Evolutionary conservation across 306 rosid species (phyloP), one percentile per base, ranked within the genome.

Genomic region (Astragalus membranaceus): DNA sequence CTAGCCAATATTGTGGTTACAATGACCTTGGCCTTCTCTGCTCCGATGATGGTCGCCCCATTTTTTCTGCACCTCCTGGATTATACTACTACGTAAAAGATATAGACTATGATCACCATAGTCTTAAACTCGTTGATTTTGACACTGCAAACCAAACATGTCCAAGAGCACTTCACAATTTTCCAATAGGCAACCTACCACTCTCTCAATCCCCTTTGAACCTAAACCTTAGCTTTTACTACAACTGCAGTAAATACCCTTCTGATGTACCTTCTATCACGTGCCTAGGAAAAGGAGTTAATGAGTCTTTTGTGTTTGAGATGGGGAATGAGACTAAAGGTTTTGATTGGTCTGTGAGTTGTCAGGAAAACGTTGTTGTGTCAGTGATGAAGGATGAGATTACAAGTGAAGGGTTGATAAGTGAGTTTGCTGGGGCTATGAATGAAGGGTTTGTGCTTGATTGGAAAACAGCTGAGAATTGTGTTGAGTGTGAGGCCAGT

Each of bases 1-100:
- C 85, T 23, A 72, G 59, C 1, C 79, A 81, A 53, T 67, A 44
- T 12, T 81, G 85, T 8, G 85, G 85, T 3, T 82, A 82, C 63
- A 8, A 0, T 10, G 85, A 64, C 4, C 23, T 82, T 14, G 78
- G 75, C 11, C 63, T 78, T 10, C 0, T 8, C 4, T 82, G 85
- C 17, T 1, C 1, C 1, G 13, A 14, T 8, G 3, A 20, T 5
- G 68, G n/a, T 44, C 0, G 0, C 70, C 11, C 75, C n/a, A 59
- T 57, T 33, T 57, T 74, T 20, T 4, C 57, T 8, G 68, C 16
- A 47, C 49, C 51, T 3, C 30, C 57, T 0, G 80, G 67, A 3
- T 7, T 5, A 9, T 58, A 49, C 29, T 82, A 78, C 56, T 10
- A 6, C 8, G 80, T 78, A 1, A 10, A 30, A 41, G 8, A 69